phyloP scores from a whole-genome alignment of 176 grass and related monocot species.

The Cenchrus fungigraminus region DNA sequence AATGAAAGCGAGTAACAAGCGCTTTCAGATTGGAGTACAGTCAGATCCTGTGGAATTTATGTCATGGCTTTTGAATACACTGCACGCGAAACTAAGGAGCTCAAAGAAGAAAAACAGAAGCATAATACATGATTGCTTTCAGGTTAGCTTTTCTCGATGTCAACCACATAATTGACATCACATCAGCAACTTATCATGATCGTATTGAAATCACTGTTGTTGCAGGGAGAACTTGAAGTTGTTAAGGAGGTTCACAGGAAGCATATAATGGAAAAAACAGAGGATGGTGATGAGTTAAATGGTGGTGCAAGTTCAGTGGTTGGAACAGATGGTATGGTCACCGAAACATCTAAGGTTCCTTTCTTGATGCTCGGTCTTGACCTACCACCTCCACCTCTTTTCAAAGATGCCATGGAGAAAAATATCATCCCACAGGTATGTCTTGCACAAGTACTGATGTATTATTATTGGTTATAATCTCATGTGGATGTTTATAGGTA shows the following conservation, averaged over 20 bases:
- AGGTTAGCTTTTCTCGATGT: slow-evolving; percentile 57
- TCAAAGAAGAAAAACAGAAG: slow-evolving; percentile 88
- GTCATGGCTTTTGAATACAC: slow-evolving; percentile 92
- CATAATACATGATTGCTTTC: slow-evolving; percentile 97
- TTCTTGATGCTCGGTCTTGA: slow-evolving; percentile 98
- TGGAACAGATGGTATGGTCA: slow-evolving; percentile 55
- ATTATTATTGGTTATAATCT: slow-evolving; percentile 2
- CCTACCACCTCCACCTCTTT: slow-evolving; percentile 94
- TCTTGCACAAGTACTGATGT: slow-evolving; percentile 10
- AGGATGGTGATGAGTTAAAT: slow-evolving; percentile 61
- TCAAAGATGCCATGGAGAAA: slow-evolving; percentile 99
- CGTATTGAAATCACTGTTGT: slow-evolving; percentile 22
- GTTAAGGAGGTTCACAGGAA: slow-evolving; percentile 82
- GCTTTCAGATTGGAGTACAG: slow-evolving; percentile 95
- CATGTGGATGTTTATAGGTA: neutral
- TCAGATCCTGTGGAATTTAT: slow-evolving; percentile 98
- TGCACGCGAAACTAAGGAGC: slow-evolving; percentile 76
- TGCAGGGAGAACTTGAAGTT: slow-evolving; percentile 96
- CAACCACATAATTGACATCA: slow-evolving; percentile 21
- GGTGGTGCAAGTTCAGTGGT: slow-evolving; percentile 43
- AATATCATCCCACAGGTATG: slow-evolving; percentile 98
- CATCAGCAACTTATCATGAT: slow-evolving; percentile 10
- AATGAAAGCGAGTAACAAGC: slow-evolving; percentile 92
- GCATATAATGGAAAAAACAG: slow-evolving; percentile 61
- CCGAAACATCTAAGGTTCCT: slow-evolving; percentile 79